Percentiles rank a stretch among this genome's conserved stretches.
These are phyloP conservation scores for Rhizopus microsporus DNA, from an alignment of 371 early-diverging fungal genomes.

Conservation along the genomic window DNA sequence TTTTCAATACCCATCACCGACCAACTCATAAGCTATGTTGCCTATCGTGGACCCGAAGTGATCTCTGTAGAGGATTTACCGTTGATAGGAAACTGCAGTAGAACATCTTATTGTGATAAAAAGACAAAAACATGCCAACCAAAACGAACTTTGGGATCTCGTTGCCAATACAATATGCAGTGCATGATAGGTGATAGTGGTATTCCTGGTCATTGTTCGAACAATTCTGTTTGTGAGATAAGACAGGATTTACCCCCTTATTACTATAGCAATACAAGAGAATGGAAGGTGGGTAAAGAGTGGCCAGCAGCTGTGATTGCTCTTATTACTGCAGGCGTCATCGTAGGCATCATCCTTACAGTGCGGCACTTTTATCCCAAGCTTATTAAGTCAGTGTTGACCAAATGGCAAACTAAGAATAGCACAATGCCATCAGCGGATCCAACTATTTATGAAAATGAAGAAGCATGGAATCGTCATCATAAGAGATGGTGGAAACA, in stretches of 20 bases:
- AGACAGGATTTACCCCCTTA: conserved; percentile 39
- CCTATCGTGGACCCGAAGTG: conserved; percentile 44
- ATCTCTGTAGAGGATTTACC: conserved; percentile 41
- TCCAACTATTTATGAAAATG: conserved; percentile 9
- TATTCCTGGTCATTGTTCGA: conserved; percentile 46
- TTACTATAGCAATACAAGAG: conserved; percentile 33
- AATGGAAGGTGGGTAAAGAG: conserved; percentile 48
- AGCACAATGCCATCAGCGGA: conserved; percentile 1
- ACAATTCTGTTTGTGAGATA: conserved; percentile 30
- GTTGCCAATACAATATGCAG: conserved; percentile 44
- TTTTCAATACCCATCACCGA: conserved; percentile 41
- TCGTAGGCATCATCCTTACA: conserved; percentile 29
- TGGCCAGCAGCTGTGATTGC: conserved; percentile 41
- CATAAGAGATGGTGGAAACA: conserved; percentile 40
- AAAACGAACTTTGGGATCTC: conserved; percentile 36
- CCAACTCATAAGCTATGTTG: conserved; percentile 44
- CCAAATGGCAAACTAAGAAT: conserved; percentile 39
- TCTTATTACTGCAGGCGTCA: conserved; percentile 36
- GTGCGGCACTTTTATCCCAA: conserved; percentile 37
- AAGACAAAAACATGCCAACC: conserved; percentile 49
- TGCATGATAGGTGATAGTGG: conserved; percentile 40
- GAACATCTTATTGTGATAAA: conserved; percentile 44
- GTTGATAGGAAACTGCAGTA: conserved; percentile 49
- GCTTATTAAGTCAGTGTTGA: conserved; percentile 30
- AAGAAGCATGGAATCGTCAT: conserved; percentile 25